Evolutionary conservation across 139 green algal species (phyloP).

Genomic region (Spirogloea muscicola): DNA sequence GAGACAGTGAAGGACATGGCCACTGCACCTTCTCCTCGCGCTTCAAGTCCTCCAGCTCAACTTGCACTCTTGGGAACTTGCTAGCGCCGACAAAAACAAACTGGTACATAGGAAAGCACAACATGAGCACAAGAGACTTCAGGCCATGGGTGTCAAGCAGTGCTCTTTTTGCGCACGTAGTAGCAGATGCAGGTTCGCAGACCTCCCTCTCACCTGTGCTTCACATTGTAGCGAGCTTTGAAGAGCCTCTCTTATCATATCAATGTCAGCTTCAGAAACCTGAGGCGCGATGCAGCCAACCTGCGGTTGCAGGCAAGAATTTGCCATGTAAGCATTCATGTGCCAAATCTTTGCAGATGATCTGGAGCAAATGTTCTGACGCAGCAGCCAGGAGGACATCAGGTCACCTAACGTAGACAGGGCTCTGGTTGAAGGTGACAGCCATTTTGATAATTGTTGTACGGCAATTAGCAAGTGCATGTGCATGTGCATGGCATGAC

Average conservation of each 20-base stretch:
- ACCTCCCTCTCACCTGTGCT: not conserved
- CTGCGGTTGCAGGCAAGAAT: not conserved
- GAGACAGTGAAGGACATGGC: no score
- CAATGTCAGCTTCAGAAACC: constrained; percentile 15
- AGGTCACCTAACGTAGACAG: no score
- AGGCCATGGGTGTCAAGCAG: not conserved
- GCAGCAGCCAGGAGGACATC: no score
- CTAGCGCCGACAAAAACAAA: constrained; percentile 34
- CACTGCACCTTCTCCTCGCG: not conserved
- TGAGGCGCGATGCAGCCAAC: constrained; percentile 20
- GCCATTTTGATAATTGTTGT: no score
- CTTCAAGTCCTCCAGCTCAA: constrained; percentile 21
- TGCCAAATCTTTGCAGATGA: no score
- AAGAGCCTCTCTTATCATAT: constrained; percentile 20
- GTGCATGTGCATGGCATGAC: no score
- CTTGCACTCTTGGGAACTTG: constrained; percentile 12
- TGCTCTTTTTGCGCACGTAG: not conserved
- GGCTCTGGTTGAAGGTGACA: no score
- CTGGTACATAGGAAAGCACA: constrained; percentile 2
- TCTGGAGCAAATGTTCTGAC: no score
- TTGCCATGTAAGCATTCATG: no score
- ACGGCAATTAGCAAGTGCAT: no score
- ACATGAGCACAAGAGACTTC: not conserved
- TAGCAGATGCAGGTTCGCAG: not conserved
- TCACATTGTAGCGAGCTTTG: not conserved